These are phyloP conservation scores for Didymella keratinophila DNA, from an alignment of 2,329 filamentous ascomycete genomes.

Conservation along the genomic window DNA sequence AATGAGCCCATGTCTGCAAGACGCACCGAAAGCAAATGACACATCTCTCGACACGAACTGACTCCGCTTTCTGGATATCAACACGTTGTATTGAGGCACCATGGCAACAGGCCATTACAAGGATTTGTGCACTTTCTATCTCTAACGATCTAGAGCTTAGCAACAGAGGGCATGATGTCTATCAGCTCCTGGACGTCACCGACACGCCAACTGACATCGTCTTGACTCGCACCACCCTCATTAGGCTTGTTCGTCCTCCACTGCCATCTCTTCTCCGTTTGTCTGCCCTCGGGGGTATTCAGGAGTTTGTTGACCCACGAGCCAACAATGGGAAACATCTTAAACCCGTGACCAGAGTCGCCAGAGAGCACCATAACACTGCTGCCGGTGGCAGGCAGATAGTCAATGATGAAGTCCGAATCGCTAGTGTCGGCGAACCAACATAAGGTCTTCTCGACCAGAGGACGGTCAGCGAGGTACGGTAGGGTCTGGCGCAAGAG, in stretches of 20 bases:
- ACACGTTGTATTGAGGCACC: not conserved
- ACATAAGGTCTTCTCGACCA: conserved; percentile 66
- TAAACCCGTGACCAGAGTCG: conserved; percentile 69
- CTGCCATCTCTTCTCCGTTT: conserved; percentile 59
- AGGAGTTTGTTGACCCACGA: conserved; percentile 61
- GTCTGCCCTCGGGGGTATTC: conserved; percentile 48
- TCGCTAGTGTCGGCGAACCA: conserved; percentile 70
- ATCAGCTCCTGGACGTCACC: conserved; percentile 44
- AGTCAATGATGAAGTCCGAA: conserved; percentile 68
- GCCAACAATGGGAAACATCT: conserved; percentile 68
- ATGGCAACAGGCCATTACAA: not conserved
- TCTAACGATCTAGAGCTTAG: conserved; percentile 27
- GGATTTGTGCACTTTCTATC: not conserved
- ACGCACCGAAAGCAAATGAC: not conserved
- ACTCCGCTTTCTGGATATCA: not conserved
- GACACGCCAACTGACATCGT: conserved; percentile 59
- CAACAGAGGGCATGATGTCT: conserved; percentile 25
- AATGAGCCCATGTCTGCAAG: not conserved
- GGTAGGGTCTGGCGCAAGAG: conserved; percentile 63
- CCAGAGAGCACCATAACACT: conserved; percentile 63
- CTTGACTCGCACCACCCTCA: conserved; percentile 26
- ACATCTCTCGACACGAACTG: not conserved
- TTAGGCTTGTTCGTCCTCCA: conserved; percentile 56
- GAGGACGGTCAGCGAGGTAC: conserved; percentile 60
- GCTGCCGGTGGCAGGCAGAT: conserved; percentile 58